These are phyloP conservation scores for Claviceps cyperi DNA, from an alignment of 2,329 filamentous ascomycete genomes.

Conservation along the genomic window DNA sequence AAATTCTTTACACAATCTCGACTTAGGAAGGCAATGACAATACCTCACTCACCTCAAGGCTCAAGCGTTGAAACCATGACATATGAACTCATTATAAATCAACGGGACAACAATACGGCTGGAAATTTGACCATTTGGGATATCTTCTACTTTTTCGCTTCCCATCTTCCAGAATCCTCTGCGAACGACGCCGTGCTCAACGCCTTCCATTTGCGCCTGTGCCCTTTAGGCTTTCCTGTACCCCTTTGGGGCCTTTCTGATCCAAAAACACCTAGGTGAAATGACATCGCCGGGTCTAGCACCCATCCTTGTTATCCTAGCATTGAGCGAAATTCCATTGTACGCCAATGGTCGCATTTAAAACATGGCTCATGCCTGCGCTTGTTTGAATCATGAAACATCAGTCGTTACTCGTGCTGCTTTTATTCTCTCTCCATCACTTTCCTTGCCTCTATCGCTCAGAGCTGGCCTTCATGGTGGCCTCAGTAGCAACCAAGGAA, in stretches of 20 bases:
- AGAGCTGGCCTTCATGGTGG: conserved; percentile 34
- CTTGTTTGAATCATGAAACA: not conserved
- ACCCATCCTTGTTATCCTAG: not conserved
- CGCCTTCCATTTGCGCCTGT: no score
- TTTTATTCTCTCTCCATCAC: not conserved
- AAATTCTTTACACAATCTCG: no score
- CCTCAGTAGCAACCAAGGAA: conserved; percentile 46
- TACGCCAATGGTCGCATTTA: not conserved
- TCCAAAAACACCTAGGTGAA: not conserved
- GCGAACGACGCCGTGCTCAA: not conserved
- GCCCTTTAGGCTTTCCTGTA: no score
- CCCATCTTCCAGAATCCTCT: not conserved
- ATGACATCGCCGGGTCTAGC: not conserved
- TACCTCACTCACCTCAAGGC: no score
- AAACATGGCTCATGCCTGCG: not conserved
- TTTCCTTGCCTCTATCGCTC: not conserved
- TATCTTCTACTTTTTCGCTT: not conserved
- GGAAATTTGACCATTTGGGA: not conserved
- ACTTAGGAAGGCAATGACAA: no score
- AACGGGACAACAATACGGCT: no score
- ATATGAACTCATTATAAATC: no score
- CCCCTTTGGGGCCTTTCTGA: no score
- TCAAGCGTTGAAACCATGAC: no score
- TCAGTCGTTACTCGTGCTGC: not conserved
- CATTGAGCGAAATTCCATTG: not conserved